Conservation (phyloP, 2,329 filamentous ascomycete genomes). For the Penicillium digitatum region DNA sequence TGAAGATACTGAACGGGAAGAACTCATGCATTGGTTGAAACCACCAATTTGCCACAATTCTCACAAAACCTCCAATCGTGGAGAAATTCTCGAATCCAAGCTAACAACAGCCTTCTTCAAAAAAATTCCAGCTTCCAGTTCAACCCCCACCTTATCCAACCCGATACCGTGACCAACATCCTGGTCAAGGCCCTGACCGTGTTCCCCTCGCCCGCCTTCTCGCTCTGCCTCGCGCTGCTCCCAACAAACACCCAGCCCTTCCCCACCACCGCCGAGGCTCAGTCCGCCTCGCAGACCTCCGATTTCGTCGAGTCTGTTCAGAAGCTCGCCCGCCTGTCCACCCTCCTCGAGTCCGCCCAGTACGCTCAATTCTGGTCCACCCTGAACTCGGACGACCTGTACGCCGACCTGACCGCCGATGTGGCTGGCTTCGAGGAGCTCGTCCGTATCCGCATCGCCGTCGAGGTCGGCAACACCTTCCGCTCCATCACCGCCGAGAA, state of each 20-base stretch:
- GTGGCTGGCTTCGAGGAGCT: constrained; percentile 93
- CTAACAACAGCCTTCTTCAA: constrained; percentile 9
- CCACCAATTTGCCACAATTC: constrained; percentile 3
- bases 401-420: constrained; percentile 91
- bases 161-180: constrained; percentile 97
- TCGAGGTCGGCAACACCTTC: constrained; percentile 76
- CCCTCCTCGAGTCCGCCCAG: constrained; percentile 81
- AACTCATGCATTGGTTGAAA: constrained; percentile 16
- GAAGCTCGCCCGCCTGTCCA: constrained; percentile 80
- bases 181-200: constrained; percentile 96
- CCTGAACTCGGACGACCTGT: constrained; percentile 88
- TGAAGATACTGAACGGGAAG: constrained; percentile 65
- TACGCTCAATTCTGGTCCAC: constrained; percentile 92
- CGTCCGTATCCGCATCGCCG: constrained; percentile 83
- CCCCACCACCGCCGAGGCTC: constrained; percentile 48
- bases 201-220: constrained; percentile 95
- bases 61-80: neutral
- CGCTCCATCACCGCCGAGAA: constrained; percentile 66
- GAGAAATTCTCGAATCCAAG: neutral
- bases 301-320: constrained; percentile 79
- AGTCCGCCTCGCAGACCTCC: constrained; percentile 38
- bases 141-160: constrained; percentile 95
- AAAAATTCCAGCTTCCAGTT: constrained; percentile 83
- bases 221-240: constrained; percentile 87
- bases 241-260: constrained; percentile 72